Evolutionary conservation across 2,329 filamentous ascomycete species (phyloP), one percentile per base, ranked within the genome.

Genomic region (Alternaria gaisen): DNA sequence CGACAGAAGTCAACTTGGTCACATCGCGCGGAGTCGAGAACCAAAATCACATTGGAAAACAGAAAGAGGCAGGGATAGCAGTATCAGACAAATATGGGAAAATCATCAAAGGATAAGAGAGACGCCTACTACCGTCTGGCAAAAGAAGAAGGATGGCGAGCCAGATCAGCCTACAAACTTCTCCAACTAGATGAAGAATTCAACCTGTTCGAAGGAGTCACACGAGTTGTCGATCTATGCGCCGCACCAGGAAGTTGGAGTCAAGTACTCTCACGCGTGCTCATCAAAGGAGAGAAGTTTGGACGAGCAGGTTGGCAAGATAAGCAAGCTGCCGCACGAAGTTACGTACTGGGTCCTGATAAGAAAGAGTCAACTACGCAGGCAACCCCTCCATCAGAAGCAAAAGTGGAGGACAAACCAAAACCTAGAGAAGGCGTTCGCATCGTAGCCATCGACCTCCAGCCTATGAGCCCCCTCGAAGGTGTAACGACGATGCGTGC

Each of bases 121-220:
- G 95, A 99, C 79, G 94, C 94, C 46, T 99, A 99, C 82, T 99
- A 99, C 76, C 88, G 95, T 55, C 91, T 99, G 9, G 95, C 95
- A 18, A 99, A 99, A 82, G 95, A 99, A 80, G 95, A 99, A 83
- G 96, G 96, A 66, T 99, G 95, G 94, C 91, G 95, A 36, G 95
- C 95, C 28, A 88, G 95, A 59, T 97, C 93, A 68, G 95, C 95
- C 9, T 99, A 97, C 84, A 99, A 99, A 81, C 87, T 99, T 24
- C 88, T 99, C 12, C 95, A 99, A 80, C 88, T 99, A 24, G 94
- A 99, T 78, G 93, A 87, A 88, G 93, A 97, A 82, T 99, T 98
- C 81, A 91, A 97, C 73, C 87, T 99, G 11, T 97, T 99, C 79
- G 87, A 91, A 69, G 88, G 90, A 72, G 94, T 98, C 48, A 94